Evolutionary conservation across 2,329 filamentous ascomycete genomes (phyloP).

Genomic region (Beauveria rudraprayagi): DNA sequence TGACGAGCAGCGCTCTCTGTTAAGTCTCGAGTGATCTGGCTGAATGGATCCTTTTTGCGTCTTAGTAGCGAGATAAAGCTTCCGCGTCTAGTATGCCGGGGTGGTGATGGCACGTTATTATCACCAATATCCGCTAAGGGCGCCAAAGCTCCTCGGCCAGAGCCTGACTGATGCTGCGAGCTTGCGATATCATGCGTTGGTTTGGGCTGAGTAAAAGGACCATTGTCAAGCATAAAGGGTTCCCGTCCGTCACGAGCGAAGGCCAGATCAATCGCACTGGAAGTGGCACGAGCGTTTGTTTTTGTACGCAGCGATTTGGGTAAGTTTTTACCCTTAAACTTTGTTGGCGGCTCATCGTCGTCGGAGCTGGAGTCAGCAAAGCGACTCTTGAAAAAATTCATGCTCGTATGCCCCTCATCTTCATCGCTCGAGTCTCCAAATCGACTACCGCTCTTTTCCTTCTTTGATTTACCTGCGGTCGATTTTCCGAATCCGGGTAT

Average conservation of each 20-base stretch:
- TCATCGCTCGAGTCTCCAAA: constrained; percentile 59
- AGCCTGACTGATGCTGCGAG: constrained; percentile 32
- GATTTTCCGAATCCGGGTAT: constrained; percentile 37
- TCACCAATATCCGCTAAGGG: constrained; percentile 17
- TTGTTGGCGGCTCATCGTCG: constrained; percentile 25
- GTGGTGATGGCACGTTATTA: constrained; percentile 16
- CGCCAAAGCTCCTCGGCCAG: constrained; percentile 30
- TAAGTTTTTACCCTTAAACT: constrained; percentile 13
- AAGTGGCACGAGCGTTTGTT: constrained; percentile 12
- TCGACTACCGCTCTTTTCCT: constrained; percentile 36
- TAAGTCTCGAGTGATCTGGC: constrained; percentile 46
- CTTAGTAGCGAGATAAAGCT: constrained; percentile 55
- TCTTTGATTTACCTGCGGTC: constrained; percentile 30
- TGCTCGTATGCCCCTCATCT: constrained; percentile 27
- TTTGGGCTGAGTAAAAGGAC: constrained; percentile 30
- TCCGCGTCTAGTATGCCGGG: constrained; percentile 31
- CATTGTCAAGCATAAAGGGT: constrained; percentile 51
- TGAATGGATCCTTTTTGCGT: constrained; percentile 46
- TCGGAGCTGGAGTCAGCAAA: constrained; percentile 70
- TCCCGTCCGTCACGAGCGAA: constrained; percentile 44
- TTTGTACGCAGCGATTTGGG: constrained; percentile 18
- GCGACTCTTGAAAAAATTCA: constrained; percentile 42
- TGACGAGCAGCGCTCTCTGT: constrained; percentile 51
- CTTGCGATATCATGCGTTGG: constrained; percentile 12
- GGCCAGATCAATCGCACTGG: constrained; percentile 15